Evolutionary conservation across 2,329 filamentous ascomycete species (phyloP), one percentile per base, ranked within the genome.

Genomic region (Aureobasidium sp.): DNA sequence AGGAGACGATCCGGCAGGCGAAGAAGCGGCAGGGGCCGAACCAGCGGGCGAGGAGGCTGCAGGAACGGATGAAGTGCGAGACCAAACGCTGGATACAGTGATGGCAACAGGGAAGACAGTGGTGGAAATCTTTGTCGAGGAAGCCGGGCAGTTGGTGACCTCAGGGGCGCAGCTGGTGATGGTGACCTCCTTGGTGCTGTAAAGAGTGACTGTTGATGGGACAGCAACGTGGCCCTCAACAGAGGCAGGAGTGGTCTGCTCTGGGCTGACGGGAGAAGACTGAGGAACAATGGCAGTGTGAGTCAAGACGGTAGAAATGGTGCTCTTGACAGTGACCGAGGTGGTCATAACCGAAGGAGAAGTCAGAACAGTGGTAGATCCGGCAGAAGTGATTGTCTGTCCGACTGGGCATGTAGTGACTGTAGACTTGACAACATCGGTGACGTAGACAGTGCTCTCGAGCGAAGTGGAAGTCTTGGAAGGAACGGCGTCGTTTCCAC

Each of bases 341-440:
- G 59, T 53, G 29, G 59, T 53, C 15, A 62, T 55, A 24, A 62
- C 59, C 1, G 47, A 53, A 32, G 59, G 48, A 32, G 59, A 32
- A 24, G 59, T 55, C 41, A 62, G 24, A 5, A 55, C 50, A 17
- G 50, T 55, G 29, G 59, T 55, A 13, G 24, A 37, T 9, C 60
- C 60, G 15, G 50, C 32, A 17, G 51, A 34, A 7, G 36, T 52
- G n/a, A 61, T 24, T 15, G 61, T 63, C 5, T 55, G 56, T 15
- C 55, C 55, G 20, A 68, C 71, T 20, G 75, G 74, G 66, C 75
- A 77, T 66, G 72, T 68, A 32, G 70, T 73, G 20, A 74, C 53
- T 17, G 69, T 71, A 59, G 66, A 64, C 66, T 69, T 67, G 37
- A 67, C 61, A 29, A 67, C 68, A 26, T 63, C 48, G n/a, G 62